A percentile compares a stretch with the other conserved stretches of the same genome.
Conservation (phyloP, 2,329 filamentous ascomycete species). For the Stagonosporopsis rhizophila region DNA sequence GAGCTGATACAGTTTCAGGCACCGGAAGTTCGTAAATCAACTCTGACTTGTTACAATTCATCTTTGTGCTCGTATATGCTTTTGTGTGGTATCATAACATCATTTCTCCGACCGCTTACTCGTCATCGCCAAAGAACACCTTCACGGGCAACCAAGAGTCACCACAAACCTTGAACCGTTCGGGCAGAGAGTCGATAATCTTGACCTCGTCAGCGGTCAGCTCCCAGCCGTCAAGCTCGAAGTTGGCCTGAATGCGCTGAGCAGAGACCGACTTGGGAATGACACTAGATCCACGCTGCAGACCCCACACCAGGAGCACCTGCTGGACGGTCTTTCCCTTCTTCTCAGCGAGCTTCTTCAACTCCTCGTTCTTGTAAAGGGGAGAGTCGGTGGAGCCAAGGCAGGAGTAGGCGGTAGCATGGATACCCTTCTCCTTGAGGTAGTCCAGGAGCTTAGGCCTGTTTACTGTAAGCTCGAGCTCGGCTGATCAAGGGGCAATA, state of each 20-base stretch:
- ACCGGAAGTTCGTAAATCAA: no score
- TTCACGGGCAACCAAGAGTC: constrained; percentile 77
- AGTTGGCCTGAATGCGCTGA: constrained; percentile 77
- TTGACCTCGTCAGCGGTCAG: constrained; percentile 76
- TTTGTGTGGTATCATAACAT: constrained; percentile 22
- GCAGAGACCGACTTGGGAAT: constrained; percentile 85
- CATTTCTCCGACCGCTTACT: constrained; percentile 55
- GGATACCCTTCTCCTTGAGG: constrained; percentile 75
- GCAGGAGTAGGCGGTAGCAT: constrained; percentile 77
- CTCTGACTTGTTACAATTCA: no score
- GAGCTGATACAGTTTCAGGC: background rate
- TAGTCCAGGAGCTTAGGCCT: constrained; percentile 75
- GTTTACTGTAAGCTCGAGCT: constrained; percentile 17
- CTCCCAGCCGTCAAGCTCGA: constrained; percentile 74
- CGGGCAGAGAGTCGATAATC: constrained; percentile 70
- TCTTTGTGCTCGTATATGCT: constrained; percentile 10
- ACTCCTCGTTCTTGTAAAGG: constrained; percentile 69
- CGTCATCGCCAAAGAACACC: constrained; percentile 85
- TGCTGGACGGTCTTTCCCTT: constrained; percentile 77
- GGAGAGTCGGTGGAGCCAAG: constrained; percentile 75
- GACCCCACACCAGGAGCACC: constrained; percentile 79
- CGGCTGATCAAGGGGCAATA: background rate
- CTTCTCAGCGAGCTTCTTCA: constrained; percentile 66
- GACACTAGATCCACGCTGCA: constrained; percentile 81
- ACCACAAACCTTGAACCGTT: constrained; percentile 76